A percentile compares a stretch with the other conserved stretches of the same genome.
These are phyloP conservation scores for Aspergillus incahuasiensis DNA, from an alignment of 495 filamentous ascomycete genomes.

Conservation along the genomic window DNA sequence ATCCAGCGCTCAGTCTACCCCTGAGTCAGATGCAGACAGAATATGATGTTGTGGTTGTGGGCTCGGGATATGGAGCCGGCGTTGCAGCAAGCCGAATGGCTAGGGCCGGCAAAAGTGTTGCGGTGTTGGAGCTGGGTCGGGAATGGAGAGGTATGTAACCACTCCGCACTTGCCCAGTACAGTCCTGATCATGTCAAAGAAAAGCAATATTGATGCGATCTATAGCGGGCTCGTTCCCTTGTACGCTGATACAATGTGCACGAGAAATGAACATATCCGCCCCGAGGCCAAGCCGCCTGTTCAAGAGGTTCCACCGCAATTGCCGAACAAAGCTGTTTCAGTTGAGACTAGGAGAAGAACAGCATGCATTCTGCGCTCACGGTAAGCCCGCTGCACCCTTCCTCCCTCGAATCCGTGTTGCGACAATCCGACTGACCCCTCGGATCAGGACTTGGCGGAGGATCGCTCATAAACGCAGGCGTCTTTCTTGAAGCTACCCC, in stretches of 20 bases:
- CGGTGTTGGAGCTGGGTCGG: conserved; percentile 57
- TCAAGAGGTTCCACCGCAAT: neutral
- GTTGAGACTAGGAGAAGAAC: conserved; percentile 57
- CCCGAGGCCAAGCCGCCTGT: conserved; percentile 13
- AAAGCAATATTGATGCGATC: neutral
- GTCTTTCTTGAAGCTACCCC: conserved; percentile 60
- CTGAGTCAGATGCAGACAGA: conserved; percentile 50
- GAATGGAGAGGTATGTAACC: conserved; percentile 52
- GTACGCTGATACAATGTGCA: conserved; percentile 37
- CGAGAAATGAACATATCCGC: conserved; percentile 55
- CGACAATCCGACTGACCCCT: neutral
- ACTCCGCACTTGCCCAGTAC: too few species aligned
- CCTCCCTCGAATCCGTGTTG: neutral
- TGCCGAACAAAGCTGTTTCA: conserved; percentile 61
- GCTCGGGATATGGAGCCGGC: conserved; percentile 64
- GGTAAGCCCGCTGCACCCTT: conserved; percentile 36
- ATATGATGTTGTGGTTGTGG: conserved; percentile 65
- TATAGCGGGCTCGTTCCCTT: conserved; percentile 56
- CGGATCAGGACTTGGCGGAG: conserved; percentile 54
- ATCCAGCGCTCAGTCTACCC: conserved; percentile 51
- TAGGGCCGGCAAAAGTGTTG: conserved; percentile 55
- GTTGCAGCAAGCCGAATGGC: conserved; percentile 64
- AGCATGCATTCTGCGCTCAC: conserved; percentile 62
- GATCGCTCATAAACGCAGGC: conserved; percentile 63
- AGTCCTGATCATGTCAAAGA: too few species aligned